Conservation (phyloP, 2,329 filamentous ascomycete species). For the Emydomyces testavorans region DNA sequence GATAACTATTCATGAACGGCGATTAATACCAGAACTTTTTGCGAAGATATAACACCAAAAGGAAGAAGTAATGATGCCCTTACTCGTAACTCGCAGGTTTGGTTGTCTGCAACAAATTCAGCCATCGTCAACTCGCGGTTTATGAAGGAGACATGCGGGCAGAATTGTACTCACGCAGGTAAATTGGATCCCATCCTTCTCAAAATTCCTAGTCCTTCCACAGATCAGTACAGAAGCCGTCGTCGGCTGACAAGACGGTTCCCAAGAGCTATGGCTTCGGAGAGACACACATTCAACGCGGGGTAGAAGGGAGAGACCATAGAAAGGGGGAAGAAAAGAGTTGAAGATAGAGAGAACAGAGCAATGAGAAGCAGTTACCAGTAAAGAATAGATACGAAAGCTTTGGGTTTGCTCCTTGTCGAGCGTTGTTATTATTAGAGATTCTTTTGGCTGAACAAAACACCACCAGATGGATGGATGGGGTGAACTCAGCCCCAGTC, state of each 20-base stretch:
- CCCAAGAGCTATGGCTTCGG: constrained; percentile 7
- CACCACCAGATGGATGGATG: not conserved
- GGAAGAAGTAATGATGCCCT: constrained; percentile 23
- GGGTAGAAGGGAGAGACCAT: not conserved
- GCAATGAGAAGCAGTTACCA: not conserved
- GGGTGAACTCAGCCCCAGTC: constrained; percentile 10
- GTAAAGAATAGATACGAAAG: not conserved
- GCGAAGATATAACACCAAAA: constrained; percentile 6
- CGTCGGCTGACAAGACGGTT: constrained; percentile 8
- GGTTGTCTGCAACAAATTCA: constrained; percentile 47
- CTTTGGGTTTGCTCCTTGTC: too few species aligned
- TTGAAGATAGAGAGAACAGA: not conserved
- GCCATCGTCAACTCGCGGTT: constrained; percentile 11
- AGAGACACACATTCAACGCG: constrained; percentile 6
- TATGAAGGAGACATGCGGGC: constrained; percentile 12
- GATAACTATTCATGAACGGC: constrained; percentile 57
- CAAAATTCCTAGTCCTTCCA: constrained; percentile 12
- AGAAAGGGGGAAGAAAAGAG: not conserved
- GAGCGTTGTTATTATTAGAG: not conserved
- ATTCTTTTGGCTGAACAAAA: too few species aligned
- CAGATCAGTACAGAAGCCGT: not conserved
- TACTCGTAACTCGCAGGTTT: constrained; percentile 91
- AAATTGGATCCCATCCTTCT: constrained; percentile 48
- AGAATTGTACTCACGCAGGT: constrained; percentile 45
- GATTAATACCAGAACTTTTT: constrained; percentile 7